phyloP scores from a whole-genome alignment of 768 basidiomycete genomes.

The Tricholoma matsutake region DNA sequence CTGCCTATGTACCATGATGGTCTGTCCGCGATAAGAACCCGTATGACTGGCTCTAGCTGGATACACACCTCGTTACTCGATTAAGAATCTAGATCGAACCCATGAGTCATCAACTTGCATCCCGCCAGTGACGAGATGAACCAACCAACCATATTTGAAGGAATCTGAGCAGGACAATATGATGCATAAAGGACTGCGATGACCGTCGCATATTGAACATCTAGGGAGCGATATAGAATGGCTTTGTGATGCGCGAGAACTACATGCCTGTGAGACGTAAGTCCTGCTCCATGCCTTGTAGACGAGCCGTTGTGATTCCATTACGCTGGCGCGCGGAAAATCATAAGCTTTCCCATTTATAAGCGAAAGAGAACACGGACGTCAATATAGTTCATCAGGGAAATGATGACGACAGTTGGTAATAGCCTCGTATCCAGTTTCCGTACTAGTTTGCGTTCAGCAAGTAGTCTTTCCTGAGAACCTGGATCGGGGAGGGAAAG shows the following conservation, averaged over 20 bases:
- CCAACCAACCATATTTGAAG: conserved; percentile 64
- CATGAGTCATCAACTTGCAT: background rate
- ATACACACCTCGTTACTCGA: conserved; percentile 43
- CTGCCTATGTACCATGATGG: conserved; percentile 60
- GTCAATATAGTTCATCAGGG: conserved; percentile 68
- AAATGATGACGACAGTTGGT: conserved; percentile 57
- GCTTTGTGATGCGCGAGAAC: too few species aligned
- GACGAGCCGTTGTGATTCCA: conserved; percentile 45
- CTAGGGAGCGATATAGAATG: background rate
- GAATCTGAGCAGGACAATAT: conserved; percentile 62
- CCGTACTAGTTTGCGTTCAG: conserved; percentile 45
- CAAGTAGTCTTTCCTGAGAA: conserved; percentile 30
- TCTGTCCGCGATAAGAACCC: conserved; percentile 25
- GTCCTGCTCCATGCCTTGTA: conserved; percentile 50
- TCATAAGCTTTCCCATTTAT: background rate
- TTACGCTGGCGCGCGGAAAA: conserved; percentile 37
- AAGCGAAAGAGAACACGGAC: conserved; percentile 33
- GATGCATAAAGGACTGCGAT: conserved; percentile 54
- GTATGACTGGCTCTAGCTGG: background rate
- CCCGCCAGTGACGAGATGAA: background rate
- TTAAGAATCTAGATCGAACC: conserved; percentile 48
- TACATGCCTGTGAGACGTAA: conserved; percentile 45
- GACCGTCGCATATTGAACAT: conserved; percentile 29
- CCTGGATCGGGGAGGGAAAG: conserved; percentile 16
- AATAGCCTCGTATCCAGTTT: conserved; percentile 56